Percentiles rank a stretch among this genome's conserved stretches.
These are phyloP conservation scores for Uronychia binucleata DNA, from an alignment of 73 alveolate genomes.

Conservation along the genomic window DNA sequence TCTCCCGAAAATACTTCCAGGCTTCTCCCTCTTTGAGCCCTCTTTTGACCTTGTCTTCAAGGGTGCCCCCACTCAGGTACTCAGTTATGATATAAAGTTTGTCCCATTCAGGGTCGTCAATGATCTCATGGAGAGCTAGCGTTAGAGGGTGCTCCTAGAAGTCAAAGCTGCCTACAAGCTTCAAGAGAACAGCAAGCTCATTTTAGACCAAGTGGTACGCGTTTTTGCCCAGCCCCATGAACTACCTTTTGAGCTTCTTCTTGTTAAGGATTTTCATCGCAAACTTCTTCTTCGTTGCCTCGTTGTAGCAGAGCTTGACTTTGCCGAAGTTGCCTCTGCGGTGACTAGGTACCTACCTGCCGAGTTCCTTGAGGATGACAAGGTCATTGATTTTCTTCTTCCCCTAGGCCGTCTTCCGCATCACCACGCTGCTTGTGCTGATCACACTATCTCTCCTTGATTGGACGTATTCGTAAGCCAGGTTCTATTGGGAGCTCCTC, in stretches of 20 bases:
- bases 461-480: neutral
- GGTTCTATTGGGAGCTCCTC: neutral
- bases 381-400: neutral
- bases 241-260: neutral
- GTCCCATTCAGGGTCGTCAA: conserved; percentile 5
- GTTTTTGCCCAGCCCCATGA: neutral
- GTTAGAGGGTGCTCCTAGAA: neutral
- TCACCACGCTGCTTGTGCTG: neutral
- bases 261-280: neutral
- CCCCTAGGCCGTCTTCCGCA: neutral
- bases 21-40: neutral
- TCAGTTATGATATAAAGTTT: conserved; percentile 2
- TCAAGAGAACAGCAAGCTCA: neutral
- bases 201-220: neutral
- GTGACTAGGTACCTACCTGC: neutral
- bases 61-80: conserved; percentile 1
- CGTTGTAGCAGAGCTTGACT: neutral
- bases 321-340: neutral
- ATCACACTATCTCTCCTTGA: neutral
- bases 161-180: neutral
- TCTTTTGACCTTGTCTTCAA: neutral
- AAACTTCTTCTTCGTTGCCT: neutral
- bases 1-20: neutral
- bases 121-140: conserved; percentile 1
- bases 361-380: neutral